Evolutionary conservation across 2,329 filamentous ascomycete genomes (phyloP), one percentile per base, ranked within the genome.

Genomic region (Aspergillus novofumigatus): DNA sequence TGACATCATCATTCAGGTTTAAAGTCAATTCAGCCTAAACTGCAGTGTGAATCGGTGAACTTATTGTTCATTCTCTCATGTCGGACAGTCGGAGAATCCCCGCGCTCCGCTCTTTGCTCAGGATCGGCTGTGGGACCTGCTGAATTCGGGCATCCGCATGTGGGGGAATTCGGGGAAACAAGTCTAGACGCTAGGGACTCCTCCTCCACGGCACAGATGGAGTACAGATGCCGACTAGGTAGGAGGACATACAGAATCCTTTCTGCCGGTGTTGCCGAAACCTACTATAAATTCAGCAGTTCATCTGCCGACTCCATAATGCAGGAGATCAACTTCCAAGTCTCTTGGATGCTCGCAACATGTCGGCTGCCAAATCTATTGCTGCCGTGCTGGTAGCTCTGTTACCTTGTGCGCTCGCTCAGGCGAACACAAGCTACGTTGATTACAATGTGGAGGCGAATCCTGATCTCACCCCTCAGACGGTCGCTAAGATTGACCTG

Each of bases 361-460:
- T 69, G 68, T 53, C 58, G 45, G 26, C 49, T 50, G 14, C 54
- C 35, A 45, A 57, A 38, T 56, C 63, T 8, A 29, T 60, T 28
- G 59, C 65, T 14, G 60, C 67, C 44, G 56, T 63, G 25, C 48
- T 69, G 35, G 59, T 60, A 48, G 62, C 64, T 26, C 51, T 69
- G 10, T 50, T 63, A 52, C 66, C 69, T 10, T 57, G 60, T 1
- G 54, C 60, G 3, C 28, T 67, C 7, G 63, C 62, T 4, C 69
- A 72, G 51, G 61, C 59, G n/a, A 70, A 71, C 47, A 62, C 60
- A 7, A 65, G 59, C 47, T 67, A 67, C 47, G 60, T 59, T 26
- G 62, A 72, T 56, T 71, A 71, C 55, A 65, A 57, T 10, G 55
- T 52, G 5, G 57, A 69, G 29, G 49, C 67, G 8, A 64, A 71